phyloP scores from a whole-genome alignment of 2,329 filamentous ascomycete species.

The Aspergillus sergii region DNA sequence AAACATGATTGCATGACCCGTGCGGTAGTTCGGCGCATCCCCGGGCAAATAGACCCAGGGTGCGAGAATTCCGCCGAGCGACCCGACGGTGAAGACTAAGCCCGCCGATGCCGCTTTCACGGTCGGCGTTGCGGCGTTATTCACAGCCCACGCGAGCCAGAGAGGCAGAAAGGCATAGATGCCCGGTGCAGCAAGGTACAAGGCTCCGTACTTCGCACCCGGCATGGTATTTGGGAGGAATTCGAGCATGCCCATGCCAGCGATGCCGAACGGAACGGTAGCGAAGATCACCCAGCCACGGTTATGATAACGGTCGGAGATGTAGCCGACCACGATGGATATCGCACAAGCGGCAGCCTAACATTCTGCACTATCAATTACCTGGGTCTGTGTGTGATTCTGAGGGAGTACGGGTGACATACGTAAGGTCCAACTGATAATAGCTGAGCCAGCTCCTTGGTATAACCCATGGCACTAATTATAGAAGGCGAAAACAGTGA shows the following conservation, averaged over 20 bases:
- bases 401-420: background rate
- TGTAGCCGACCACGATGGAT: constrained; percentile 8
- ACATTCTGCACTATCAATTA: background rate
- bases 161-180: constrained; percentile 7
- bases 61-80: constrained; percentile 9
- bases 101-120: constrained; percentile 2
- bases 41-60: constrained; percentile 9
- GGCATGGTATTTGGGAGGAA: constrained; percentile 4
- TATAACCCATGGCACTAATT: constrained; percentile 13
- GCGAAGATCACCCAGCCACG: constrained; percentile 3
- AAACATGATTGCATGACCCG: constrained; percentile 11
- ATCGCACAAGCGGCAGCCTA: constrained; percentile 8
- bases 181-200: constrained; percentile 8
- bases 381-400: background rate
- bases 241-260: constrained; percentile 6
- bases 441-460: constrained; percentile 13
- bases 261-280: background rate
- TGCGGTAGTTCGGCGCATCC: constrained; percentile 9
- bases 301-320: constrained; percentile 8
- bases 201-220: constrained; percentile 8
- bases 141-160: constrained; percentile 9
- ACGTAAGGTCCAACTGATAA: constrained; percentile 13
- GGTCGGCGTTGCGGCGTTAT: constrained; percentile 6
- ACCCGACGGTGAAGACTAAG: constrained; percentile 2
- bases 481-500: constrained; percentile 18